phyloP scores from a whole-genome alignment of 805 yeast species.

The Vanderwaltozyma yarrowii region DNA sequence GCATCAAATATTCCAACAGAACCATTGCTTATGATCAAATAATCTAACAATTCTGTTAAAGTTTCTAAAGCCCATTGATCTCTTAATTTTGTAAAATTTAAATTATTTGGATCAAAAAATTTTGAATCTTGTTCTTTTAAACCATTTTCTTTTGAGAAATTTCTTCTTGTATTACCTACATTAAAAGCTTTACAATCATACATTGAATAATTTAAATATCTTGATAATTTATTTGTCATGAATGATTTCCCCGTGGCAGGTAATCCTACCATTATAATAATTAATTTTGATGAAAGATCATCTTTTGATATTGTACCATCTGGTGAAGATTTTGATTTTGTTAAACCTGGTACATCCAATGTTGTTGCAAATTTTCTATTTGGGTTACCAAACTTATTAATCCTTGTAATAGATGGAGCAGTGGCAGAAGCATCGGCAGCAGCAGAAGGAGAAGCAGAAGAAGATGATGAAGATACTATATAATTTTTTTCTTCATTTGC shows the following conservation, averaged over 20 bases:
- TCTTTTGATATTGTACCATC: slow-evolving; percentile 52
- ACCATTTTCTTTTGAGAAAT: slow-evolving; percentile 36
- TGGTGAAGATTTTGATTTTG: slow-evolving; percentile 68
- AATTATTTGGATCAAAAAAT: slow-evolving; percentile 77
- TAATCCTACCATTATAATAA: slow-evolving; percentile 96
- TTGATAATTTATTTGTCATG: slow-evolving; percentile 78
- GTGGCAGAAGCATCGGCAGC: no score
- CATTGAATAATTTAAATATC: slow-evolving; percentile 90
- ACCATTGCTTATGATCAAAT: slow-evolving; percentile 70
- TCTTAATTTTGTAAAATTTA: slow-evolving; percentile 50
- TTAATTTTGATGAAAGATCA: slow-evolving; percentile 75
- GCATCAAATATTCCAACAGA: slow-evolving; percentile 90
- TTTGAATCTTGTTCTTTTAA: slow-evolving; percentile 55
- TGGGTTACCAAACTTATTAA: background rate
- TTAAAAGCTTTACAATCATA: slow-evolving; percentile 85
- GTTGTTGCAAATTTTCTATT: slow-evolving; percentile 48
- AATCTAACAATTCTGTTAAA: slow-evolving; percentile 69
- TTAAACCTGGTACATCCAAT: slow-evolving; percentile 84
- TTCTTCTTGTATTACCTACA: slow-evolving; percentile 89
- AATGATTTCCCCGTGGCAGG: slow-evolving; percentile 96
- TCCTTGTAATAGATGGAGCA: no score
- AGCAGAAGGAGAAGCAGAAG: no score
- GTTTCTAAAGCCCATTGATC: slow-evolving; percentile 98
- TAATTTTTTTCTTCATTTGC: no score
- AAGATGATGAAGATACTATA: no score